Evolutionary conservation across 1,284 basidiomycete genomes (phyloP).

Genomic region (Apiotrichum mycotoxinovorans): DNA sequence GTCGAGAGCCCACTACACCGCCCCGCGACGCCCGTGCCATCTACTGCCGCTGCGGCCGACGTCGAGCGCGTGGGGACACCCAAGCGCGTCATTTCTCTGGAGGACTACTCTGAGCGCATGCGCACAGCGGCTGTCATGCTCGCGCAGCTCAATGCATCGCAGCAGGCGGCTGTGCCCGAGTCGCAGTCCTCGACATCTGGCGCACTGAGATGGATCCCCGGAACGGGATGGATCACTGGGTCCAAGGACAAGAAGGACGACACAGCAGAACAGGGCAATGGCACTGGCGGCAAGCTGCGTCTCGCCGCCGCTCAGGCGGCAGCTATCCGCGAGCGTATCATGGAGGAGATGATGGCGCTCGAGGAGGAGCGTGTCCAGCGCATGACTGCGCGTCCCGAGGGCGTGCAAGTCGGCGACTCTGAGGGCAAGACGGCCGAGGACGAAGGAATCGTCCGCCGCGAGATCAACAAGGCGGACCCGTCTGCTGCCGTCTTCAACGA

Average conservation of each 20-base stretch:
- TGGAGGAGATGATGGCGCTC: constrained; percentile 96
- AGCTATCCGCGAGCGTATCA: constrained; percentile 89
- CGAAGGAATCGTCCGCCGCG: constrained; percentile 84
- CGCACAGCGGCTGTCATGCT: constrained; percentile 98
- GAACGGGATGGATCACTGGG: constrained; percentile 60
- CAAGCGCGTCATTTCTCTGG: constrained; percentile 57
- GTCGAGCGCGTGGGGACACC: constrained; percentile 12
- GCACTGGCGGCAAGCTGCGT: constrained; percentile 56
- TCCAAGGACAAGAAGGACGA: constrained; percentile 18
- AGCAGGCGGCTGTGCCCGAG: constrained; percentile 53
- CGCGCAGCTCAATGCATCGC: constrained; percentile 85
- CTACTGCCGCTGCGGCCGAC: neutral
- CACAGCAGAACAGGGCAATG: neutral
- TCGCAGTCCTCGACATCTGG: constrained; percentile 28
- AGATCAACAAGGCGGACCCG: constrained; percentile 95
- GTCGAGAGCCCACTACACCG: neutral
- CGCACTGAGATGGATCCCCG: constrained; percentile 61
- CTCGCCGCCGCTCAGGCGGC: constrained; percentile 76
- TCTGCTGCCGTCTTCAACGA: constrained; percentile 91
- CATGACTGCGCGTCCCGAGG: constrained; percentile 73
- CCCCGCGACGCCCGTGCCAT: neutral
- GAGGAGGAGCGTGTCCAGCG: constrained; percentile 95
- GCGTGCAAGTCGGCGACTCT: constrained; percentile 52
- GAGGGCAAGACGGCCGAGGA: constrained; percentile 69
- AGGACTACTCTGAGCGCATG: constrained; percentile 98